phyloP scores from a whole-genome alignment of 345 rosid species.

The Melaleuca alternifolia region DNA sequence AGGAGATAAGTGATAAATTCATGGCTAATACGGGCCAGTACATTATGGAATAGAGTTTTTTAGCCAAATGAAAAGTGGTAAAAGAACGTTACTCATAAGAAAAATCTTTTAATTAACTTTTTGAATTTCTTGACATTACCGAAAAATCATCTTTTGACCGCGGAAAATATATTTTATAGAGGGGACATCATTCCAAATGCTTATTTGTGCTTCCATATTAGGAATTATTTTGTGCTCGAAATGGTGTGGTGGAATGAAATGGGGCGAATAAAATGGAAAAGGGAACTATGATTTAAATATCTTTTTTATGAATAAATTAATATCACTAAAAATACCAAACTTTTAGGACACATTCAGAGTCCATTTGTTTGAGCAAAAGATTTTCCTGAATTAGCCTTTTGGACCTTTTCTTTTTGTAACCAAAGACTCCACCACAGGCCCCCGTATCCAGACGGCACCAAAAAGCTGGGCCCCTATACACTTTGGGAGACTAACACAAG shows the following conservation, averaged over 20 bases:
- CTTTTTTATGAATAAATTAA: neutral
- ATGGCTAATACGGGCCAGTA: too few relatives aligned
- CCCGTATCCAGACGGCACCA: too few relatives aligned
- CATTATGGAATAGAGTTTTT: too few relatives aligned
- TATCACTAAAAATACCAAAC: neutral
- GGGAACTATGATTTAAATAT: rapidly evolving
- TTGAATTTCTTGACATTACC: rapidly evolving
- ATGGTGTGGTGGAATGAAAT: rapidly evolving
- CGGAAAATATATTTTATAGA: too few relatives aligned
- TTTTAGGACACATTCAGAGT: neutral
- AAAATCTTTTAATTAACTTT: rapidly evolving
- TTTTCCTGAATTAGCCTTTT: too few relatives aligned
- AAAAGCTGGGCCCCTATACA: too few relatives aligned
- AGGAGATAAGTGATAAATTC: too few relatives aligned
- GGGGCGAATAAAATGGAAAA: neutral
- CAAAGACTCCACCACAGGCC: too few relatives aligned
- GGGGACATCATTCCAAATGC: neutral
- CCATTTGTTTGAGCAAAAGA: too few relatives aligned
- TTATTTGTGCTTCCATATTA: neutral
- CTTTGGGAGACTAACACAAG: too few relatives aligned
- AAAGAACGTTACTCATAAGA: neutral
- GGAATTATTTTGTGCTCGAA: rapidly evolving
- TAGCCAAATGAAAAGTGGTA: too few relatives aligned
- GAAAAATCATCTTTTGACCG: rapidly evolving
- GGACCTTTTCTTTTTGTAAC: too few relatives aligned